phyloP scores from a whole-genome alignment of 495 filamentous ascomycete species.

The Talaromyces ruber region DNA sequence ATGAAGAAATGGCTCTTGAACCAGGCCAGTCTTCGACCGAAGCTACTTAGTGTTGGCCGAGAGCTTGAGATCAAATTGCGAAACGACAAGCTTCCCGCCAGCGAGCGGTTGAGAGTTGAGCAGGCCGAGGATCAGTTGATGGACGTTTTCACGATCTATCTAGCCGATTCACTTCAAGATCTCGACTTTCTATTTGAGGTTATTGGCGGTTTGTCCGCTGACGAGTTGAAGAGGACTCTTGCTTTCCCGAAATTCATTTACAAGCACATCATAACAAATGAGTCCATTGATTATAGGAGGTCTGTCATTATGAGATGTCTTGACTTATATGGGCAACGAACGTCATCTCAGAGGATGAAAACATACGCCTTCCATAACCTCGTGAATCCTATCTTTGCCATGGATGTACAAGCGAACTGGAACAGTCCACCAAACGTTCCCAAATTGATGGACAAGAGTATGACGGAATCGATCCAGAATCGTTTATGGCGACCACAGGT shows the following conservation, averaged over 20 bases:
- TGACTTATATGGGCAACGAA: conserved; percentile 73
- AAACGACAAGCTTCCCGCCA: conserved; percentile 55
- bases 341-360: conserved; percentile 76
- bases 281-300: conserved; percentile 84
- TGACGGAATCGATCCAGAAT: conserved; percentile 85
- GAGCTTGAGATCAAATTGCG: conserved; percentile 65
- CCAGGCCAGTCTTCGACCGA: conserved; percentile 62
- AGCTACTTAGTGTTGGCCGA: conserved; percentile 59
- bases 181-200: conserved; percentile 83
- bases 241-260: conserved; percentile 78
- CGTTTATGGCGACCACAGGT: conserved; percentile 91
- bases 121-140: conserved; percentile 87
- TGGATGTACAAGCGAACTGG: conserved; percentile 72
- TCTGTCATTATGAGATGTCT: conserved; percentile 77
- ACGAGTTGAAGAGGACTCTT: conserved; percentile 71
- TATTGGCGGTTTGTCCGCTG: conserved; percentile 73
- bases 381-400: conserved; percentile 93
- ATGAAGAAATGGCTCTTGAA: conserved; percentile 67
- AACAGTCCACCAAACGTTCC: conserved; percentile 49
- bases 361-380: conserved; percentile 87
- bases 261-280: conserved; percentile 68
- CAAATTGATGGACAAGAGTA: conserved; percentile 74
- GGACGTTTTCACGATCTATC: conserved; percentile 70
- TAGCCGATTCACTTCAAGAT: conserved; percentile 66
- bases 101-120: conserved; percentile 74